Evolutionary conservation across 352 stramenopile genomes (phyloP).

Genomic region (Pythium phragmiticola): DNA sequence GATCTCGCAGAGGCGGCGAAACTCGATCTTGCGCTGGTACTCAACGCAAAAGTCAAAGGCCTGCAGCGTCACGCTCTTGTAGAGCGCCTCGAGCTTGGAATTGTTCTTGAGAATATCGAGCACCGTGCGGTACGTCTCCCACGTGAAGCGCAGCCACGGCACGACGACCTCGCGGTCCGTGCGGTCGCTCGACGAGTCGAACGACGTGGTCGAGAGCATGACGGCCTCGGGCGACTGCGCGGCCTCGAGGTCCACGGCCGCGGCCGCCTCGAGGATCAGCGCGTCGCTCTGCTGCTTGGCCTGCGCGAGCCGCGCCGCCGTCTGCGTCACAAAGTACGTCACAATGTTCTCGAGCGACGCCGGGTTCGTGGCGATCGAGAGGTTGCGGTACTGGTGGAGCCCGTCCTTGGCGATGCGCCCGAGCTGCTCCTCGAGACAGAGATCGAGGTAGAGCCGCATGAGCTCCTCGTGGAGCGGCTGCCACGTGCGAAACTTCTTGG

Average conservation of each 20-base stretch:
- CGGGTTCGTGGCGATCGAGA: constrained; percentile 93
- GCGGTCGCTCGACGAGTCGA: constrained; percentile 93
- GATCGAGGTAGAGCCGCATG: constrained; percentile 95
- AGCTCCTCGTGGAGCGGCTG: constrained; percentile 97
- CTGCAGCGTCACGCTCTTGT: constrained; percentile 77
- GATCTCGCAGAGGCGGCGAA: constrained; percentile 96
- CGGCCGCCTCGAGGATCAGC: constrained; percentile 73
- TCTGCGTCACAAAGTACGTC: constrained; percentile 89
- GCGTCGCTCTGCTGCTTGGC: constrained; percentile 88
- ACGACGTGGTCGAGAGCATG: constrained; percentile 96
- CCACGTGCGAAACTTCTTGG: constrained; percentile 96
- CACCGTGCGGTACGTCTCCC: constrained; percentile 97
- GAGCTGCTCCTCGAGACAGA: constrained; percentile 95
- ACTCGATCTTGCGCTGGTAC: constrained; percentile 93
- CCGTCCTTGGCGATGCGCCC: constrained; percentile 96
- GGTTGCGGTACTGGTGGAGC: constrained; percentile 97
- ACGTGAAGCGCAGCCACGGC: constrained; percentile 94
- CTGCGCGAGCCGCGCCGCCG: constrained; percentile 83
- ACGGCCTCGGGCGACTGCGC: constrained; percentile 93
- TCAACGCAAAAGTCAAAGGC: constrained; percentile 85
- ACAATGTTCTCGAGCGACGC: constrained; percentile 95
- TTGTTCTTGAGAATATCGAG: constrained; percentile 98
- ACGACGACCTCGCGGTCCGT: constrained; percentile 94
- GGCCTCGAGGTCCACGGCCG: constrained; percentile 90
- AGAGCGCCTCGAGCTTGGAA: constrained; percentile 88